Evolutionary conservation across 495 filamentous ascomycete species (phyloP), one percentile per base, ranked within the genome.

Genomic region (Chlorociboria aeruginascens): DNA sequence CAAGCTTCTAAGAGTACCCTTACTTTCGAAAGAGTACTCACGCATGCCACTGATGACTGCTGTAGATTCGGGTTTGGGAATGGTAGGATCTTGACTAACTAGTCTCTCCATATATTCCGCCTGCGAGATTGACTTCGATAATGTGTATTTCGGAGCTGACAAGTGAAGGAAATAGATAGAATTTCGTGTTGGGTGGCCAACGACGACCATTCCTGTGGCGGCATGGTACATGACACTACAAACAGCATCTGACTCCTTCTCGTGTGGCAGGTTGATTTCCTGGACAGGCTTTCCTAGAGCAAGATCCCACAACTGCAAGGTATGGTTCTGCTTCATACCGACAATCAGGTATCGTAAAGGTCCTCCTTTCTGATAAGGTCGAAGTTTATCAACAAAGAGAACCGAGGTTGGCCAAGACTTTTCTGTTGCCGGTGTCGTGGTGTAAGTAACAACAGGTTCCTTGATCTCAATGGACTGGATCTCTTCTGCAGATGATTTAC

Each of bases 251-350:
- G 86, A 89, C 65, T 99, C 93, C 54, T 90, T 94, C 66, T 84
- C 83, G 60, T 99, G 93, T 6, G 93, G 93, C 49, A 99, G 82
- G 63, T 90, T 88, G 57, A 97, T 77, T 68, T 99, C 93, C 63
- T 97, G 89, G 41, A 99, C 92, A 29, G 89, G 83, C 68, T 93
- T 95, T 46, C 81, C 81, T 6, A 99, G 79, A 47, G 85, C 86
- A 63, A 99, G 84, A 75, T 99, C 93, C 93, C 93, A 99, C 48
- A 99, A 76, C 69, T 99, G 93, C 50, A 99, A 80, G 41, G 89
- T 92, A 68, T 99, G 93, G 63, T 99, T 99, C 63, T 97, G 93
- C 69, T 96, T 97, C 73, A 96, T 84, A 50, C 93, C 93, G 43
- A 99, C 89, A 49, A 99, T 77, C 65, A 97, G 79, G 67, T 97